A percentile compares a stretch with the other conserved stretches of the same genome.
These are phyloP conservation scores for Erigeron philadelphicus DNA, from an alignment of 140 eudicot genomes.

Conservation along the genomic window DNA sequence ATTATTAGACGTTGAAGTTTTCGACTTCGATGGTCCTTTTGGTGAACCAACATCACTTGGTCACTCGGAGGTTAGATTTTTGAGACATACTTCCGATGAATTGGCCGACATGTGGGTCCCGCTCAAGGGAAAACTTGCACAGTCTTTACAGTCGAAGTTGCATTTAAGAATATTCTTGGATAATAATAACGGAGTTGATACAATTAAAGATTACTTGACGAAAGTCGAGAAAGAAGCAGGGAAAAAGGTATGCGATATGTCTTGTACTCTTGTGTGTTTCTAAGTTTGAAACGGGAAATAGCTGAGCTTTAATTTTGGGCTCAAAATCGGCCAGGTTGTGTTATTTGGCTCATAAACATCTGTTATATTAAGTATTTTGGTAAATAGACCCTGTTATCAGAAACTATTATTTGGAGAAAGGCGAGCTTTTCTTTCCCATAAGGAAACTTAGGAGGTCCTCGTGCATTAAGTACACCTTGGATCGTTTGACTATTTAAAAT, in stretches of 20 bases:
- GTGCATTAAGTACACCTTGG: too few relatives aligned
- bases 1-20: conserved; percentile 76
- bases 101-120: conserved; percentile 90
- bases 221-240: conserved; percentile 96
- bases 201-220: conserved; percentile 70
- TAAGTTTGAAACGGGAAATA: neutral
- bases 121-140: conserved; percentile 82
- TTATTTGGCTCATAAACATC: too few relatives aligned
- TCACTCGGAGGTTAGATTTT: conserved; percentile 75
- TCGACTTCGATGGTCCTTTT: conserved; percentile 90
- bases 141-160: conserved; percentile 75
- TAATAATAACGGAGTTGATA: conserved; percentile 85
- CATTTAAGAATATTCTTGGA: conserved; percentile 86
- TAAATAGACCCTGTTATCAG: too few relatives aligned
- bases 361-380: too few relatives aligned
- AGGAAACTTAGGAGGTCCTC: too few relatives aligned
- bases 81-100: conserved; percentile 71
- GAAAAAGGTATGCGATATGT: conserved; percentile 54
- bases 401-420: too few relatives aligned
- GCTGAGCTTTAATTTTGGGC: neutral
- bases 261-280: neutral
- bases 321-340: neutral
- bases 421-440: too few relatives aligned
- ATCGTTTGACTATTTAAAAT: too few relatives aligned
- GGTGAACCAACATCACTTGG: conserved; percentile 84